Conservation (phyloP, 208 protist genomes). For the Wallacemonas collosoma region DNA sequence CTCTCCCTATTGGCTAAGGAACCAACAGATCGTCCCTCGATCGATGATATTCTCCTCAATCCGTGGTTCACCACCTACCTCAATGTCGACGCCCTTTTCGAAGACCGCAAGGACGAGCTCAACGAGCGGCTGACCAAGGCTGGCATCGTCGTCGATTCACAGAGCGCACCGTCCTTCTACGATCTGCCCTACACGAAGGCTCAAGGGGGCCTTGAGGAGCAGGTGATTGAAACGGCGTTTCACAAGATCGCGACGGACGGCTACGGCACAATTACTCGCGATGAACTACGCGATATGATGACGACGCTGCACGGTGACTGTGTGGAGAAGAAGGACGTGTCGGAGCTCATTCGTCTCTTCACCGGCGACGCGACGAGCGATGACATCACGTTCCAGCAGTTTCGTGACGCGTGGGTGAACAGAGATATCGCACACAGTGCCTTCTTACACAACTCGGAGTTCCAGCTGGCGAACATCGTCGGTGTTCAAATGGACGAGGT, state of each 20-base stretch:
- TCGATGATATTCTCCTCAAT: constrained; percentile 85
- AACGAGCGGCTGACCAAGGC: constrained; percentile 16
- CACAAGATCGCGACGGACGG: constrained; percentile 80
- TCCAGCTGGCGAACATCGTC: constrained; percentile 86
- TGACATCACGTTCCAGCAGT: constrained; percentile 79
- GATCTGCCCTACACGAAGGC: constrained; percentile 5
- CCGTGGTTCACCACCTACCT: constrained; percentile 84
- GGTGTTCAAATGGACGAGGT: constrained; percentile 73
- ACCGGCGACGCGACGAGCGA: constrained; percentile 54
- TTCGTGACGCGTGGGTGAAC: constrained; percentile 84
- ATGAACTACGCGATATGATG: constrained; percentile 88
- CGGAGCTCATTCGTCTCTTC: constrained; percentile 77
- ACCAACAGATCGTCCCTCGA: constrained; percentile 78
- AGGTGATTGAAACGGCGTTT: constrained; percentile 69
- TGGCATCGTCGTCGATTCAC: constrained; percentile 8
- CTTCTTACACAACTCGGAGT: constrained; percentile 63
- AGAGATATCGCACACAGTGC: constrained; percentile 68
- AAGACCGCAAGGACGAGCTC: constrained; percentile 55
- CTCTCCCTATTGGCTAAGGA: constrained; percentile 79
- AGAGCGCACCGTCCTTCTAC: background rate
- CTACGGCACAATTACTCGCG: constrained; percentile 75
- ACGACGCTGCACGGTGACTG: constrained; percentile 67
- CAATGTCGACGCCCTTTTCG: constrained; percentile 59
- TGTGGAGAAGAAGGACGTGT: constrained; percentile 58
- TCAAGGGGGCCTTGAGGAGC: constrained; percentile 67